phyloP scores from a whole-genome alignment of 129 eudicot species.

The Tanacetum coccineum region DNA sequence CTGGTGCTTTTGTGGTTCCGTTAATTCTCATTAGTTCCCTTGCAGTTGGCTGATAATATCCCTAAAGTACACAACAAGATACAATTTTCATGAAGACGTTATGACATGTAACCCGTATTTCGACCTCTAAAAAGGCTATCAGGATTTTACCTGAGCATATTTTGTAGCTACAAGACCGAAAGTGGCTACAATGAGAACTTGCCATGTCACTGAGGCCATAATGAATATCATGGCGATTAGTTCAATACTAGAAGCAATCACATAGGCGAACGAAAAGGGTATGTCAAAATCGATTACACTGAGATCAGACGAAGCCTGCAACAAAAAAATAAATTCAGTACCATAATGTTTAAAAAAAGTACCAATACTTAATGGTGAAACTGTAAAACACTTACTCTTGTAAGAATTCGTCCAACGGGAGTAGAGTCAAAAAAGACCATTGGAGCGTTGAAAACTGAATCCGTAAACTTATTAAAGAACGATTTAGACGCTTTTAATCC shows the following conservation, averaged over 20 bases:
- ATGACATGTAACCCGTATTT: not conserved
- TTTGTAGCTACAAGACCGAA: constrained; percentile 47
- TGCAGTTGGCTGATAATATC: constrained; percentile 68
- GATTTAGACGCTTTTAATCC: constrained; percentile 65
- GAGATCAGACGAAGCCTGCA: constrained; percentile 71
- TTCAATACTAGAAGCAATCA: constrained; percentile 38
- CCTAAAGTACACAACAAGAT: constrained; percentile 30
- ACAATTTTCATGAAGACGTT: not conserved
- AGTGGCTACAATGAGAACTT: constrained; percentile 67
- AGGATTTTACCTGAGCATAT: constrained; percentile 49
- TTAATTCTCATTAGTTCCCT: constrained; percentile 78
- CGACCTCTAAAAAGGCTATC: constrained; percentile 5
- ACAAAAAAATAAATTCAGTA: not conserved
- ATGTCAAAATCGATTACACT: constrained; percentile 64
- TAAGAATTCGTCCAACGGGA: constrained; percentile 66
- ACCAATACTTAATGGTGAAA: too few relatives aligned
- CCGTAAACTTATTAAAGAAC: constrained; percentile 42
- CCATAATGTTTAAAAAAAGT: not conserved
- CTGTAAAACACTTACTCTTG: constrained; percentile 53
- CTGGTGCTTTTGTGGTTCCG: constrained; percentile 88
- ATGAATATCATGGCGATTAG: constrained; percentile 38
- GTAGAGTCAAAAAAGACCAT: constrained; percentile 82
- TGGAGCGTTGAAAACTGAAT: constrained; percentile 54
- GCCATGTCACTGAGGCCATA: constrained; percentile 92
- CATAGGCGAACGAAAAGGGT: constrained; percentile 37